Conservation (phyloP, 2,329 filamentous ascomycete species). For the Cordyceps farinosa region DNA sequence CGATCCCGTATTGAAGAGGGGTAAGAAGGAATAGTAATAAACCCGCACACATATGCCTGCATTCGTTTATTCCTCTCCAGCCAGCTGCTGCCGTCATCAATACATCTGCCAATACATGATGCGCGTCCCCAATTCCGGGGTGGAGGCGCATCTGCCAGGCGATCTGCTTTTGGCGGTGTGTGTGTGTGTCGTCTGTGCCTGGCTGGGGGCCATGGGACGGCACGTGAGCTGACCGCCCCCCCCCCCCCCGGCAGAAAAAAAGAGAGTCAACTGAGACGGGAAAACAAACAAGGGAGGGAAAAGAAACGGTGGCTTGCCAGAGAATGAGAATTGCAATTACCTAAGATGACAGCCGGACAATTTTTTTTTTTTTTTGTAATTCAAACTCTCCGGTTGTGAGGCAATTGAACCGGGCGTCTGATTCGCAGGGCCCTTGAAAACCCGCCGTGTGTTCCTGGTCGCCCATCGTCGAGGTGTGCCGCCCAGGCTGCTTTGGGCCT, state of each 20-base stretch:
- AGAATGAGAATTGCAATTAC: neutral
- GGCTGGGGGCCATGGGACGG: neutral
- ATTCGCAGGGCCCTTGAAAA: neutral
- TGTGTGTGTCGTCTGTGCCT: neutral
- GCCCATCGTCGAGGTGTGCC: neutral
- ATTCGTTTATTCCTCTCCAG: neutral
- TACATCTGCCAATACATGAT: too few species aligned
- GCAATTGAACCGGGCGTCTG: neutral
- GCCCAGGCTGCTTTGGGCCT: neutral
- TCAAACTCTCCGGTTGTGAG: neutral
- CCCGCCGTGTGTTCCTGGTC: neutral
- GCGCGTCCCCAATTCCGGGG: neutral
- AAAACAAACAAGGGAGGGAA: neutral
- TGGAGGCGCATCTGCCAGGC: conserved; percentile 5
- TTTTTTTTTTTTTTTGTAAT: neutral
- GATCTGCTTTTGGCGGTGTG: conserved; percentile 13
- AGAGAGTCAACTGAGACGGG: neutral
- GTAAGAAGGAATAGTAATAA: neutral
- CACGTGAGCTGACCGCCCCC: neutral
- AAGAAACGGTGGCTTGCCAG: neutral
- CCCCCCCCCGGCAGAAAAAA: conserved; percentile 1
- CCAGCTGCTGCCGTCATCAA: neutral
- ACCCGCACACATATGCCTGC: too few species aligned
- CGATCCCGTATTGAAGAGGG: neutral
- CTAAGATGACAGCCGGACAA: neutral